Evolutionary conservation across 116 monocot genomes (phyloP).

Genomic region (Zostera marina): DNA sequence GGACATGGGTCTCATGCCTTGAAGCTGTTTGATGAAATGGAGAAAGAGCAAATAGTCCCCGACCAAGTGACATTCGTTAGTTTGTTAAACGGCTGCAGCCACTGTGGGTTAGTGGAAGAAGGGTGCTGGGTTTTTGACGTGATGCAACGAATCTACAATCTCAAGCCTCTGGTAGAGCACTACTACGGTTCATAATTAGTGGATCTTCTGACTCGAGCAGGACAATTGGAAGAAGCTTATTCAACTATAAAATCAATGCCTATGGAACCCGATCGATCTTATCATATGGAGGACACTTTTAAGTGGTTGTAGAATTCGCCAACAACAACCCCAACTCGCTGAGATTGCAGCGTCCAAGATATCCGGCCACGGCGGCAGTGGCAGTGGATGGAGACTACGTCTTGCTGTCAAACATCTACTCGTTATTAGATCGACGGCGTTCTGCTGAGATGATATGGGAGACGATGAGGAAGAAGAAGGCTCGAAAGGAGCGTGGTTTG

Average conservation of each 20-base stretch:
- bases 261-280: slow-evolving; percentile 30
- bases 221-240: slow-evolving; percentile 39
- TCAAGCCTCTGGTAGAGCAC: slow-evolving; percentile 41
- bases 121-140: slow-evolving; percentile 22
- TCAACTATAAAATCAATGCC: slow-evolving; percentile 26
- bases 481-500: slow-evolving; percentile 30
- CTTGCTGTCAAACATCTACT: slow-evolving; percentile 31
- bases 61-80: slow-evolving; percentile 42
- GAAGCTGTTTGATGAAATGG: slow-evolving; percentile 30
- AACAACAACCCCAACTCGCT: slow-evolving; percentile 14
- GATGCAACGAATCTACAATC: slow-evolving; percentile 19
- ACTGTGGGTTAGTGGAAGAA: slow-evolving; percentile 33
- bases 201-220: slow-evolving; percentile 38
- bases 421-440: slow-evolving; percentile 17
- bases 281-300: slow-evolving; percentile 50
- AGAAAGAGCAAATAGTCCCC: slow-evolving; percentile 16
- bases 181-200: slow-evolving; percentile 49
- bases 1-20: slow-evolving; percentile 20
- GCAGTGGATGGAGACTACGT: slow-evolving; percentile 40
- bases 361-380: slow-evolving; percentile 11
- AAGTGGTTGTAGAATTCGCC: slow-evolving; percentile 34
- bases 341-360: slow-evolving; percentile 19
- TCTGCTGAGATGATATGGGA: slow-evolving; percentile 30
- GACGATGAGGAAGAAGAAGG: slow-evolving; percentile 22
- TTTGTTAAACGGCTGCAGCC: slow-evolving; percentile 43